Conservation (phyloP, 129 eudicot species). For the Flaveria ramosissima region DNA sequence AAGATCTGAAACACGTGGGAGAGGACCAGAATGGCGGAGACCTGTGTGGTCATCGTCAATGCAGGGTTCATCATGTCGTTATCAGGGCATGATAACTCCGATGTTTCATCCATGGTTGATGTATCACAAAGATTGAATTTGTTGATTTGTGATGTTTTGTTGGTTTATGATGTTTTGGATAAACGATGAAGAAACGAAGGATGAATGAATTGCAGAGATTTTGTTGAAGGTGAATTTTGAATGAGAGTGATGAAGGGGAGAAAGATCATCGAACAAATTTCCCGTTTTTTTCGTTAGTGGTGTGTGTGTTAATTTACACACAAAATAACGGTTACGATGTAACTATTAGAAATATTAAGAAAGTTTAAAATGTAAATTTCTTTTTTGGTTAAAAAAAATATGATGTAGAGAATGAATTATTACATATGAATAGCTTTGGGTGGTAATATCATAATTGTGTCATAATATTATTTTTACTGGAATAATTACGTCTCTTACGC, state of each 20-base stretch:
- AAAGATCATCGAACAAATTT: conserved; percentile 29
- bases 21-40: conserved; percentile 71
- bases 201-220: conserved; percentile 17
- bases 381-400: too few species aligned
- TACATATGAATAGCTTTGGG: too few species aligned
- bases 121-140: background rate
- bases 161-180: background rate
- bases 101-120: conserved; percentile 20
- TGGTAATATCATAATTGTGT: too few species aligned
- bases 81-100: conserved; percentile 32
- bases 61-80: conserved; percentile 73
- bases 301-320: background rate
- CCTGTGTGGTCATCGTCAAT: conserved; percentile 72
- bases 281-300: conserved; percentile 17
- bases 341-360: too few species aligned
- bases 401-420: too few species aligned
- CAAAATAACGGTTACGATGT: background rate
- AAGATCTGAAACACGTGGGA: conserved; percentile 77
- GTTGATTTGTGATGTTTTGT: background rate
- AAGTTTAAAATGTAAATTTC: too few species aligned
- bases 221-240: conserved; percentile 21
- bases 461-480: too few species aligned
- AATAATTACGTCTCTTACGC: too few species aligned
- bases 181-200: conserved; percentile 5
- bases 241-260: background rate